Conservation (phyloP, 1,139 yeast genomes). For the Blastobotrys illinoisensis region DNA sequence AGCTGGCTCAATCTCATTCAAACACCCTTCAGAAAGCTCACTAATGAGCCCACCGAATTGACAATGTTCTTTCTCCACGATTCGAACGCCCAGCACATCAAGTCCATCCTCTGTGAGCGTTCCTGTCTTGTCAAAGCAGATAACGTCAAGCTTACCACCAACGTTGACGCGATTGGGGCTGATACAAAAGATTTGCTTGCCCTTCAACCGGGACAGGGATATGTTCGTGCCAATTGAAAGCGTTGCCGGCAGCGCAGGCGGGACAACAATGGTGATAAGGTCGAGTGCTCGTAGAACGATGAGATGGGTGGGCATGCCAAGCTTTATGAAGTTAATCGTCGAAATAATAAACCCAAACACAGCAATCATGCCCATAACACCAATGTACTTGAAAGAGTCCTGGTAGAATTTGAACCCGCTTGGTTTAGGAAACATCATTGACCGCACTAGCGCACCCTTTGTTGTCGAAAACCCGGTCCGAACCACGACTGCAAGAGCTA, state of each 20-base stretch:
- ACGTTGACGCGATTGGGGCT: constrained; percentile 91
- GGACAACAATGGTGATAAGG: constrained; percentile 91
- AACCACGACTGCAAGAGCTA: constrained; percentile 81
- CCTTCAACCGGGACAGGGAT: constrained; percentile 71
- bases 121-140: constrained; percentile 96
- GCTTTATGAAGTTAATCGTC: constrained; percentile 70
- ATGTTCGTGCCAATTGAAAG: constrained; percentile 93
- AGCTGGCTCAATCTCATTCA: constrained; percentile 31
- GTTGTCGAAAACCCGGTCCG: constrained; percentile 94
- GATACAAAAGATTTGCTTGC: constrained; percentile 72
- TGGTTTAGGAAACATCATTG: constrained; percentile 96
- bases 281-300: constrained; percentile 88
- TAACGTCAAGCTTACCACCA: constrained; percentile 85
- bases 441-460: constrained; percentile 88
- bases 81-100: constrained; percentile 83
- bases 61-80: constrained; percentile 35
- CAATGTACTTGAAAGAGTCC: constrained; percentile 93
- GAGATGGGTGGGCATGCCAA: constrained; percentile 62
- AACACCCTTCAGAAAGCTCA: constrained; percentile 1
- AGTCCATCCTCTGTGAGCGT: constrained; percentile 95
- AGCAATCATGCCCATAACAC: constrained; percentile 88
- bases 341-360: constrained; percentile 76
- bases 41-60: constrained; percentile 36
- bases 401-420: constrained; percentile 87
- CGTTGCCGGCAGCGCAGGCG: constrained; percentile 98